Evolutionary conservation across 129 eudicot genomes (phyloP).

Genomic region (Saposhnikovia divaricata): DNA sequence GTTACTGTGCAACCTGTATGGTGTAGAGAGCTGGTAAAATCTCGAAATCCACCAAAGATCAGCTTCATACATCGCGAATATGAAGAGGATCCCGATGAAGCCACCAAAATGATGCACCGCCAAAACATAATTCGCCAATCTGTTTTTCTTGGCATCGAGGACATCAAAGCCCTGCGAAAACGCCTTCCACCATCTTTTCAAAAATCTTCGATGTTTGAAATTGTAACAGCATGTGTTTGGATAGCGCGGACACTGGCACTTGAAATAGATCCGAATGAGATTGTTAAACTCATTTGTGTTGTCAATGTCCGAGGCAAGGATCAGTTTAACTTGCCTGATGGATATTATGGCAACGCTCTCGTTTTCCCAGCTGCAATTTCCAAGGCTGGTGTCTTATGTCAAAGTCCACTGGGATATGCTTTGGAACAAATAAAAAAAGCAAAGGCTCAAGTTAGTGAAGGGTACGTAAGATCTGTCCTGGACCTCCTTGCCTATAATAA

Average conservation of each 20-base stretch:
- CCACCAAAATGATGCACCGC: neutral
- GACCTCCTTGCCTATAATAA: conserved; percentile 28
- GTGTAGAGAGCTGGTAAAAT: conserved; percentile 20
- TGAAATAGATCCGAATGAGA: conserved; percentile 14
- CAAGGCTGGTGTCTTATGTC: conserved; percentile 13
- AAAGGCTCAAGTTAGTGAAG: conserved; percentile 22
- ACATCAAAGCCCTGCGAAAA: conserved; percentile 15
- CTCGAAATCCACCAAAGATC: conserved; percentile 17
- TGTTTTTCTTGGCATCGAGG: conserved; percentile 19
- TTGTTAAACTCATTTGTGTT: conserved; percentile 7
- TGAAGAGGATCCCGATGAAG: neutral
- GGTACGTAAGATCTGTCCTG: conserved; percentile 21
- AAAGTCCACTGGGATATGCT: conserved; percentile 20
- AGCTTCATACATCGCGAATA: conserved; percentile 18
- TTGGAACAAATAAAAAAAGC: conserved; percentile 24
- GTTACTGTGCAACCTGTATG: conserved; percentile 20
- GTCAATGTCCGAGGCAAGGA: conserved; percentile 16
- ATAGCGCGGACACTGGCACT: conserved; percentile 33
- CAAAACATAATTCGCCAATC: neutral
- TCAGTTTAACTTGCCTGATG: conserved; percentile 21
- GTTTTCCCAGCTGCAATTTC: conserved; percentile 19
- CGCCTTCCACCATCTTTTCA: conserved; percentile 11
- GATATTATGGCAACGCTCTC: conserved; percentile 35
- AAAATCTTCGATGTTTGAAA: conserved; percentile 20
- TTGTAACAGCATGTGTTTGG: conserved; percentile 35